These are phyloP conservation scores for Fomitopsis schrenkii DNA, from an alignment of 1,284 basidiomycete genomes.

Conservation along the genomic window DNA sequence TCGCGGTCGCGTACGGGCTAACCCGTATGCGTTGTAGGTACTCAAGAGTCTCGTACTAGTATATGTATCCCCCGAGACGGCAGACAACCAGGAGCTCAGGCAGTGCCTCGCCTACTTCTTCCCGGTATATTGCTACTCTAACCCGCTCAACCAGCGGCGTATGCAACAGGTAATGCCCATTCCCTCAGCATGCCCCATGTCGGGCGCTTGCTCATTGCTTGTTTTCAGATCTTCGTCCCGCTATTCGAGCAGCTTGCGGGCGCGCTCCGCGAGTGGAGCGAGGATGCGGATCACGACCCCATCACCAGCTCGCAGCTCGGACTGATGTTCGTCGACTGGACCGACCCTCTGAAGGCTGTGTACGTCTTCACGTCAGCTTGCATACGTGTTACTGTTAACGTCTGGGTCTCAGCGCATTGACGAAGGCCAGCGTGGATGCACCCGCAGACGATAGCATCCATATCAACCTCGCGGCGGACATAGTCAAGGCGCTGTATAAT, in stretches of 20 bases:
- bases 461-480: conserved; percentile 73
- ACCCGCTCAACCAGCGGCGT: conserved; percentile 72
- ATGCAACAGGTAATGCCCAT: conserved; percentile 63
- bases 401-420: conserved; percentile 24
- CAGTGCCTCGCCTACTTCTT: conserved; percentile 97
- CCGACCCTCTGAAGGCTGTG: conserved; percentile 81
- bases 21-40: conserved; percentile 44
- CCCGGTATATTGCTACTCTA: conserved; percentile 90
- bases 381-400: neutral
- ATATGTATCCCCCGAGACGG: conserved; percentile 88
- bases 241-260: conserved; percentile 67
- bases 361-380: conserved; percentile 36
- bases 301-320: conserved; percentile 80
- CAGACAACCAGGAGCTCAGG: conserved; percentile 80
- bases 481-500: conserved; percentile 62
- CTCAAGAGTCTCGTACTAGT: conserved; percentile 76
- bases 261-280: conserved; percentile 60
- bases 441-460: conserved; percentile 58
- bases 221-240: conserved; percentile 68
- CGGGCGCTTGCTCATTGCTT: neutral
- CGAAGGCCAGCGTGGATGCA: conserved; percentile 35
- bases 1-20: neutral
- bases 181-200: neutral
- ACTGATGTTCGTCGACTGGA: conserved; percentile 90
- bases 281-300: conserved; percentile 76